Percentiles rank a stretch among this genome's conserved stretches.
phyloP scores from a whole-genome alignment of 164 flowering plant species.

The Aristolochia californica region DNA sequence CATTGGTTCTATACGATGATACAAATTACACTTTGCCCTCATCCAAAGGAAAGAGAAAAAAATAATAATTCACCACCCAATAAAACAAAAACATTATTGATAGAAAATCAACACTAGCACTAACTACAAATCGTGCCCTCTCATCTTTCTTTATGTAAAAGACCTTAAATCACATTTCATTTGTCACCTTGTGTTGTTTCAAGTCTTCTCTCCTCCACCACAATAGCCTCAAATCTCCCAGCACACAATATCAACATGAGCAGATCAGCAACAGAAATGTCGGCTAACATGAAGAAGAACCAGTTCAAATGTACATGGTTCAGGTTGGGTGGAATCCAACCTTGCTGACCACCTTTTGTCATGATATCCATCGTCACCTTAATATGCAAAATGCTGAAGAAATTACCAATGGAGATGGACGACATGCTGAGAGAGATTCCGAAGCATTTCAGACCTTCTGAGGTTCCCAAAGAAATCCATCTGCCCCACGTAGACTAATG shows the following conservation, averaged over 20 bases:
- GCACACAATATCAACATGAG: constrained; percentile 52
- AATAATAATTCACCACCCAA: no score
- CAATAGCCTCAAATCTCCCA: constrained; percentile 55
- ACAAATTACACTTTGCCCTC: no score
- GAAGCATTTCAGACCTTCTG: constrained; percentile 83
- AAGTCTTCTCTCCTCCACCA: constrained; percentile 28
- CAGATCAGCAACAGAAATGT: constrained; percentile 43
- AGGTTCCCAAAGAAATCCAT: constrained; percentile 85
- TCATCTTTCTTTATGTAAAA: no score
- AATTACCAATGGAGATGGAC: constrained; percentile 85
- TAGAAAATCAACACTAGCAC: no score
- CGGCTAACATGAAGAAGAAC: constrained; percentile 74
- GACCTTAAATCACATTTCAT: no score
- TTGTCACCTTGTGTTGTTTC: constrained; percentile 5
- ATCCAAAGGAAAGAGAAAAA: no score
- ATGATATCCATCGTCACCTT: constrained; percentile 74
- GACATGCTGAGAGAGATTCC: constrained; percentile 95
- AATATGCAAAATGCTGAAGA: constrained; percentile 69
- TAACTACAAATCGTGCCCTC: no score
- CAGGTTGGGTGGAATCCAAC: constrained; percentile 92
- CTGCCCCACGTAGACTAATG: constrained; percentile 89
- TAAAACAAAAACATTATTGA: no score
- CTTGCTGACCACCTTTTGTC: constrained; percentile 45
- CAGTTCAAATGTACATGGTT: constrained; percentile 78
- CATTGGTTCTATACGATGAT: no score